phyloP scores from a whole-genome alignment of 257 asterid genomes.

The Scutellaria barbata region DNA sequence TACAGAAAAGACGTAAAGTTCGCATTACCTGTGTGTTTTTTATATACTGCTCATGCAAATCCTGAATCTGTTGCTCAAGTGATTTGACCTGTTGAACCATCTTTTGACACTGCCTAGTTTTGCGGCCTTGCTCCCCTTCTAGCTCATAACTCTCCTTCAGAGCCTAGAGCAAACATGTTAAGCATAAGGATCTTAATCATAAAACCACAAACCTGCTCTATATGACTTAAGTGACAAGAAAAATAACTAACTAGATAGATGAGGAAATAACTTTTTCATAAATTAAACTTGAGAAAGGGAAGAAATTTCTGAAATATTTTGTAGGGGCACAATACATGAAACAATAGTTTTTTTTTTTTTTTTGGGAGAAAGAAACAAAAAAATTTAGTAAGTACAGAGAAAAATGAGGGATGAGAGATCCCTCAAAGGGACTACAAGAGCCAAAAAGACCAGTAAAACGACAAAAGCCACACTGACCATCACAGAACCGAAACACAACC shows the following conservation, averaged over 20 bases:
- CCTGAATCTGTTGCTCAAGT: constrained; percentile 69
- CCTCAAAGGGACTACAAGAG: too few relatives aligned
- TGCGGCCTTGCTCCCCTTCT: constrained; percentile 56
- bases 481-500: too few relatives aligned
- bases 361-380: too few relatives aligned
- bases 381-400: too few relatives aligned
- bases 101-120: constrained; percentile 45
- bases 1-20: constrained; percentile 19
- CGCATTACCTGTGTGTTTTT: constrained; percentile 74
- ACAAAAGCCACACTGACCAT: too few relatives aligned
- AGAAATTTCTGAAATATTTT: constrained; percentile 1
- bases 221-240: constrained; percentile 15
- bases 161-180: constrained; percentile 59
- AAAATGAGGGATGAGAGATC: too few relatives aligned
- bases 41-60: constrained; percentile 62
- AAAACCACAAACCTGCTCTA: constrained; percentile 20
- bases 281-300: constrained; percentile 27
- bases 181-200: constrained; percentile 31
- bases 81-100: constrained; percentile 52
- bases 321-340: constrained; percentile 18
- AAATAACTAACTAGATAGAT: neutral
- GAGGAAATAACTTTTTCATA: constrained; percentile 7
- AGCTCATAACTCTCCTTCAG: constrained; percentile 63
- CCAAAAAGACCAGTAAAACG: too few relatives aligned
- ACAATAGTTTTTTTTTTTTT: neutral